phyloP scores from a whole-genome alignment of 129 eudicot genomes.

The Helianthus tuberosus region DNA sequence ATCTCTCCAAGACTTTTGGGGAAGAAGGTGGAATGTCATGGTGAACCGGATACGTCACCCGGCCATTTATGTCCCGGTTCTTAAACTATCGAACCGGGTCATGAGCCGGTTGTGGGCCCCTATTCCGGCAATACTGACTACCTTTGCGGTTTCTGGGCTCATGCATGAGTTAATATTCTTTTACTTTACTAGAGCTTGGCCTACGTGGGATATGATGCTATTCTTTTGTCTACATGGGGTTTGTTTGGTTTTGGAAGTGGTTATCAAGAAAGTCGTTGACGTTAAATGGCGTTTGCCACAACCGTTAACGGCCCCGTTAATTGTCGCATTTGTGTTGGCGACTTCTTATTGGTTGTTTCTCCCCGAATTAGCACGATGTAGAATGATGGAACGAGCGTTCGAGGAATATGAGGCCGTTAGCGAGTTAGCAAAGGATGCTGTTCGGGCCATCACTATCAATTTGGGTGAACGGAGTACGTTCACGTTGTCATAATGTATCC shows the following conservation, averaged over 20 bases:
- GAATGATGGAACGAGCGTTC: constrained; percentile 43
- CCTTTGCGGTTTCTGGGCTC: constrained; percentile 64
- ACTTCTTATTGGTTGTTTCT: constrained; percentile 60
- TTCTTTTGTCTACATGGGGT: constrained; percentile 76
- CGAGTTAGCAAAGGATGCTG: not conserved
- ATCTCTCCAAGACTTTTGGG: constrained; percentile 91
- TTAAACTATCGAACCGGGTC: constrained; percentile 16
- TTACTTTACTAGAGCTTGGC: constrained; percentile 49
- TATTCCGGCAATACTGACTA: constrained; percentile 49
- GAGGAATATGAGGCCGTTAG: constrained; percentile 39
- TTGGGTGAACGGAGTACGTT: too few relatives aligned
- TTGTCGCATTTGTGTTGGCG: constrained; percentile 45
- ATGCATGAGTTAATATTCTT: constrained; percentile 72
- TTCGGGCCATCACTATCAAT: not conserved
- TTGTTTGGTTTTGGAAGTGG: constrained; percentile 50
- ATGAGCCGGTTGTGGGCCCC: constrained; percentile 60
- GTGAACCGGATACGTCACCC: constrained; percentile 62
- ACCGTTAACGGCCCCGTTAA: constrained; percentile 27
- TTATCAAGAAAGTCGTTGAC: constrained; percentile 39
- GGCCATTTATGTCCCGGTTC: constrained; percentile 56
- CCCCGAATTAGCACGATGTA: constrained; percentile 49
- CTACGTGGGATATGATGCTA: constrained; percentile 59
- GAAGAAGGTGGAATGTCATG: constrained; percentile 86
- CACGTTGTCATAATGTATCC: not conserved
- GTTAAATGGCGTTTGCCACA: constrained; percentile 38